Conservation (phyloP, 352 stramenopile species). For the Phytopythium helicoides region DNA sequence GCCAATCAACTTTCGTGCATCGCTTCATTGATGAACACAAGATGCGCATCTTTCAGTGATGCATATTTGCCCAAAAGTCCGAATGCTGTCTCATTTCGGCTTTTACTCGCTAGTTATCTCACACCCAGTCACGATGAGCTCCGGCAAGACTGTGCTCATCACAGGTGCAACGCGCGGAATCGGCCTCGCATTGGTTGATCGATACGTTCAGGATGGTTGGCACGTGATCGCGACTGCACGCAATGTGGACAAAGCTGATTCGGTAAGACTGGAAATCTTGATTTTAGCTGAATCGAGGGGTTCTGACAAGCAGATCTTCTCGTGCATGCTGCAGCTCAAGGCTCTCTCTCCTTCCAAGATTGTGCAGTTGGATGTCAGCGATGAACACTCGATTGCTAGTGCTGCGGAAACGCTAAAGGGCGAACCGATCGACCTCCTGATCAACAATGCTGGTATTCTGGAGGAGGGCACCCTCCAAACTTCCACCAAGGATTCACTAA, state of each 20-base stretch:
- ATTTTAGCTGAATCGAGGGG: background rate
- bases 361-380: conserved; percentile 36
- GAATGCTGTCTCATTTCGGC: background rate
- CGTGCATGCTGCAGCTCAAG: conserved; percentile 20
- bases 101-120: background rate
- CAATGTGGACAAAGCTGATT: conserved; percentile 11
- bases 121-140: background rate
- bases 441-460: conserved; percentile 62
- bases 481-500: conserved; percentile 39
- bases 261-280: conserved; percentile 4
- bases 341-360: conserved; percentile 34
- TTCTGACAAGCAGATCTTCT: background rate
- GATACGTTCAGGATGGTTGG: conserved; percentile 22
- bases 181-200: conserved; percentile 20
- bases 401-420: conserved; percentile 33
- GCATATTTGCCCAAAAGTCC: background rate
- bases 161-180: conserved; percentile 31
- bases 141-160: conserved; percentile 27
- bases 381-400: conserved; percentile 37
- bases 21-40: no score
- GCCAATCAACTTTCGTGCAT: no score
- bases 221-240: conserved; percentile 27
- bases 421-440: conserved; percentile 49
- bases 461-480: conserved; percentile 17
- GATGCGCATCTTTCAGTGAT: no score